These are phyloP conservation scores for Drechslerella dactyloides DNA, from an alignment of 2,329 filamentous ascomycete genomes.

Conservation along the genomic window DNA sequence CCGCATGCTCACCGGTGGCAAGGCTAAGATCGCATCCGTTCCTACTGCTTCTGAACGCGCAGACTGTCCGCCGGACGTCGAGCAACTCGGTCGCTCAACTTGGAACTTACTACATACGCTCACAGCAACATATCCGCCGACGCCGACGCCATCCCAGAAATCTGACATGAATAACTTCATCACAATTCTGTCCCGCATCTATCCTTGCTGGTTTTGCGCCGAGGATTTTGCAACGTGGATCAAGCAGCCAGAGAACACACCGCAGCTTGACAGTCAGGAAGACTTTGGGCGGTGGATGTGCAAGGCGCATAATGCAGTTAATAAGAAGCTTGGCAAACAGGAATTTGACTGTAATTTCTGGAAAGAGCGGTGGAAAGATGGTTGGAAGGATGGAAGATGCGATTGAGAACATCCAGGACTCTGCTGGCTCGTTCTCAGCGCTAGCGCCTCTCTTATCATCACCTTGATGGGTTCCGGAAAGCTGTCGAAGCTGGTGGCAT, in stretches of 20 bases:
- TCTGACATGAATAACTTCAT: conserved; percentile 79
- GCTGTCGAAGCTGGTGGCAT: not conserved
- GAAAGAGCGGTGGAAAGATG: conserved; percentile 94
- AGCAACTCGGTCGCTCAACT: conserved; percentile 80
- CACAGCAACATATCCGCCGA: conserved; percentile 80
- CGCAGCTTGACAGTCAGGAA: conserved; percentile 64
- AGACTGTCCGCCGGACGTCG: conserved; percentile 79
- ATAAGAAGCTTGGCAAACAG: conserved; percentile 86
- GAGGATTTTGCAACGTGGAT: conserved; percentile 89
- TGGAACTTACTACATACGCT: conserved; percentile 96
- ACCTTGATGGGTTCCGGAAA: not conserved
- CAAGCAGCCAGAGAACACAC: conserved; percentile 67
- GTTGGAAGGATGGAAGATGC: conserved; percentile 75
- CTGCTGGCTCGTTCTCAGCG: not conserved
- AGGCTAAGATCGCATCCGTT: conserved; percentile 59
- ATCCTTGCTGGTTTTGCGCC: conserved; percentile 95
- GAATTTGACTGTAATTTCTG: conserved; percentile 84
- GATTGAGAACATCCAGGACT: conserved; percentile 63
- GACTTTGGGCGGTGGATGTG: conserved; percentile 85
- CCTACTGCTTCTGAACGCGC: conserved; percentile 19
- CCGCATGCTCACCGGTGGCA: conserved; percentile 61
- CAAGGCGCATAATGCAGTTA: conserved; percentile 85
- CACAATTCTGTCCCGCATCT: conserved; percentile 78
- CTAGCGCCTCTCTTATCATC: too few species aligned
- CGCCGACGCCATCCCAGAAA: conserved; percentile 73